phyloP scores from a whole-genome alignment of 495 filamentous ascomycete species.

The Penicillium psychrofluorescens region DNA sequence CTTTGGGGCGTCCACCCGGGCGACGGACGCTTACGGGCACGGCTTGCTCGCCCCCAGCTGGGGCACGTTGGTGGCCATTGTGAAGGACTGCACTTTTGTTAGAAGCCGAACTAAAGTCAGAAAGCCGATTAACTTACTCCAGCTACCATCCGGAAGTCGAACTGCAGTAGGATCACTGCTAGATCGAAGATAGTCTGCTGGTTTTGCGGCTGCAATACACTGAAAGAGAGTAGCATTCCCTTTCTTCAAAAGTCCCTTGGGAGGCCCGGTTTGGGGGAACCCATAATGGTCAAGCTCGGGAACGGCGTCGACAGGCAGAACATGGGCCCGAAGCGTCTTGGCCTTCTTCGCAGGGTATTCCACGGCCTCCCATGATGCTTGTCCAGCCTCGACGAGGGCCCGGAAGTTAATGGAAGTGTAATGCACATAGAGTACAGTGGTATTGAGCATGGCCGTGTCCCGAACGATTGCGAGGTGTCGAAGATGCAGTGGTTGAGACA shows the following conservation, averaged over 20 bases:
- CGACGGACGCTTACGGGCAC: background rate
- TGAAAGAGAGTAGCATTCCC: conserved; percentile 42
- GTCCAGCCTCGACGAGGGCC: conserved; percentile 47
- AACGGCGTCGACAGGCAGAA: conserved; percentile 28
- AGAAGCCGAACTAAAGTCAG: too few species aligned
- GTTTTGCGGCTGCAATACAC: conserved; percentile 25
- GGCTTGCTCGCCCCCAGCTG: too few species aligned
- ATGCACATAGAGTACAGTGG: conserved; percentile 47
- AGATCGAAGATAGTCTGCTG: conserved; percentile 23
- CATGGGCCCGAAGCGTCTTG: conserved; percentile 18
- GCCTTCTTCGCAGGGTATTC: conserved; percentile 31
- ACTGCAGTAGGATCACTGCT: conserved; percentile 25
- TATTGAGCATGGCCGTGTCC: conserved; percentile 44
- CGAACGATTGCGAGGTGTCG: conserved; percentile 56
- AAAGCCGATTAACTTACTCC: conserved; percentile 13
- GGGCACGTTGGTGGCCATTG: background rate
- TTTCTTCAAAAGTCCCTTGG: conserved; percentile 26
- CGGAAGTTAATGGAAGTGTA: conserved; percentile 50
- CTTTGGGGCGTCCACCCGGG: background rate
- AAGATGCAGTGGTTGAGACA: conserved; percentile 56
- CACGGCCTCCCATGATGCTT: conserved; percentile 53
- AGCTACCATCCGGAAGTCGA: conserved; percentile 20
- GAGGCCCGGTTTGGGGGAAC: conserved; percentile 29
- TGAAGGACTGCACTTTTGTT: too few species aligned
- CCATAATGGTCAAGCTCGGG: conserved; percentile 47